phyloP scores from a whole-genome alignment of 73 alveolate species.

The Paramecium octaurelia region DNA sequence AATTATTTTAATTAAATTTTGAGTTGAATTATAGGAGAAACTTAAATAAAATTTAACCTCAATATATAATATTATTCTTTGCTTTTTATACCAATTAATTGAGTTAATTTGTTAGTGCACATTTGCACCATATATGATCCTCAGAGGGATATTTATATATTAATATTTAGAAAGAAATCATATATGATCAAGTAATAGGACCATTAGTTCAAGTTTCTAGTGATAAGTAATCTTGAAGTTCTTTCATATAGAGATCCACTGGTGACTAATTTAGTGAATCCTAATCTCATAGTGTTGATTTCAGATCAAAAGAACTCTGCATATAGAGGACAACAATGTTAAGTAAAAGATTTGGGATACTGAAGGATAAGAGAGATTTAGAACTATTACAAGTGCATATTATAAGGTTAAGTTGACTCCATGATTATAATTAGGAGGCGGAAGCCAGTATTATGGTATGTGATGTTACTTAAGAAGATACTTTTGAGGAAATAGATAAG shows the following conservation, averaged over 20 bases:
- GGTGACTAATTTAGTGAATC: slow-evolving; percentile 86
- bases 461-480: slow-evolving; percentile 74
- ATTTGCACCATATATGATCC: not conserved
- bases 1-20: not conserved
- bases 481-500: slow-evolving; percentile 68
- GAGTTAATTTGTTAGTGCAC: no score
- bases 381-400: slow-evolving; percentile 79
- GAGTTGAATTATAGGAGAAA: not conserved
- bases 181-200: slow-evolving; percentile 65
- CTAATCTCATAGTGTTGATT: slow-evolving; percentile 91
- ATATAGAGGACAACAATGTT: slow-evolving; percentile 52
- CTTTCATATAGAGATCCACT: slow-evolving; percentile 80
- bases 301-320: slow-evolving; percentile 64
- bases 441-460: slow-evolving; percentile 82
- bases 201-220: slow-evolving; percentile 79
- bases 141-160: not conserved
- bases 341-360: slow-evolving; percentile 98
- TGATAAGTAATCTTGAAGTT: slow-evolving; percentile 86
- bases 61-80: no score
- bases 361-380: slow-evolving; percentile 95
- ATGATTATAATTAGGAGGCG: slow-evolving; percentile 64
- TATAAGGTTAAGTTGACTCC: not conserved
- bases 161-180: not conserved
- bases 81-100: no score
- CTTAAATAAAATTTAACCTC: not conserved